Base-by-base conservation (phyloP, 352 stramenopile genomes). In the Globisporangium mamillatum region DNA sequence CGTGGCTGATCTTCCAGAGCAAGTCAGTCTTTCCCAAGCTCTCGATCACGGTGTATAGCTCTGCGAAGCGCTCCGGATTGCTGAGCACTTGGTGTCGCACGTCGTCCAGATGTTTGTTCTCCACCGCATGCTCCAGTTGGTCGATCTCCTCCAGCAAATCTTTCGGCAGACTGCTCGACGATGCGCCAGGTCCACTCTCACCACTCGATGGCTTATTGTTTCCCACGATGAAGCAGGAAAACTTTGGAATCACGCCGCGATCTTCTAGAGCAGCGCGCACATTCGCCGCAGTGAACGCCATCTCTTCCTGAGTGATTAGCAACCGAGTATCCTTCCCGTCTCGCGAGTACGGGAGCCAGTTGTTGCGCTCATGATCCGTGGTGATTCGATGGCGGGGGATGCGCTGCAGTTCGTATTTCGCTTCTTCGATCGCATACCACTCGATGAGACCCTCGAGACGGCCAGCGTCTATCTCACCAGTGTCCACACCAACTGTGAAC, bases 341-440 rank as follows among this genome's bases (percentile, higher is more conserved):
- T 14, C 77, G 74, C 4, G 76, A 89, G 61, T 79, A 85, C 24
- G 68, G 60, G 2, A 89, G 63, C 73, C 74, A 85, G 54, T 83
- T 83, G 46, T 76, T 79, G 25, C 76, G 76, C 9, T 89, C 85
- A n/a, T 66, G 52, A 36, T 91, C 82, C 0, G 73, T 85, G 0
- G 74, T 84, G 66, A 93, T 89, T 10, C 85, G 82, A 67, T 91
- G 80, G 60, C 71, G 79, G 9, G 85, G 85, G 56, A 91, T 77
- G 1, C 81, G 81, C 38, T 90, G 78, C 4, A 93, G 74, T 65
- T 93, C 85, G 6, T 80, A 75, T 65, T 85, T 86, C 1, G 80
- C 72, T 60, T 93, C 85, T 70, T 93, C 82, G 27, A 85, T 80
- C 1, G 82, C 81, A 48, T 91, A 93, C 85, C 85, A 93, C 63